These are phyloP conservation scores for Chlorella sp. DNA, from an alignment of 139 green algal species.

Conservation along the genomic window DNA sequence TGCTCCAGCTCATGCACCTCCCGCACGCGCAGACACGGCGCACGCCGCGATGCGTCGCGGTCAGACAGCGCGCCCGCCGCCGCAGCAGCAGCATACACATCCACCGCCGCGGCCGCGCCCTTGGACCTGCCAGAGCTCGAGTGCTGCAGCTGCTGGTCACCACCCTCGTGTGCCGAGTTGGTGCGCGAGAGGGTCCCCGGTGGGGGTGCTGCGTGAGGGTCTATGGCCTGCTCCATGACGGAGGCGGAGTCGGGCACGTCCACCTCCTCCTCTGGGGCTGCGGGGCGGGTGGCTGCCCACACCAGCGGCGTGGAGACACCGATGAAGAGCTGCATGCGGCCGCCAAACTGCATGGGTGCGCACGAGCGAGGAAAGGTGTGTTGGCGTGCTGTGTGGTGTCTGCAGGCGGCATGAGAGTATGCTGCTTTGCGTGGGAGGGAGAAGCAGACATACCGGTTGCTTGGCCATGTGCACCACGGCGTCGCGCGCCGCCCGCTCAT, in stretches of 20 bases:
- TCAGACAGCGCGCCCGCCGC: slow-evolving; percentile 9
- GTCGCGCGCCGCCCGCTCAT: slow-evolving; percentile 17
- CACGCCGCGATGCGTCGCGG: slow-evolving; percentile 10
- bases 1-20: slow-evolving; percentile 35
- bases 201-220: too few species aligned
- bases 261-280: not conserved
- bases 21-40: slow-evolving; percentile 12
- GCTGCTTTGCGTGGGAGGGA: not conserved
- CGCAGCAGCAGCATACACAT: slow-evolving; percentile 1
- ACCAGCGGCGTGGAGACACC: slow-evolving; percentile 43
- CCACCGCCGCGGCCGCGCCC: too few species aligned
- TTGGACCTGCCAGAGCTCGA: too few species aligned
- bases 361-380: not conserved
- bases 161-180: not conserved
- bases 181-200: too few species aligned
- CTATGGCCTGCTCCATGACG: too few species aligned
- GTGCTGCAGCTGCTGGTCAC: not conserved
- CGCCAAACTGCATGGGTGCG: slow-evolving; percentile 28
- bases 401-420: not conserved
- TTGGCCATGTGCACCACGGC: slow-evolving; percentile 10
- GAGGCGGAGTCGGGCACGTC: not conserved
- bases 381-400: not conserved
- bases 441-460: slow-evolving; percentile 10
- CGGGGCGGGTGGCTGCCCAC: slow-evolving; percentile 45
- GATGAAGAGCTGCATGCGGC: slow-evolving; percentile 33